phyloP scores from a whole-genome alignment of 371 early-diverging fungal genomes.

The Fennellomyces sp. region DNA sequence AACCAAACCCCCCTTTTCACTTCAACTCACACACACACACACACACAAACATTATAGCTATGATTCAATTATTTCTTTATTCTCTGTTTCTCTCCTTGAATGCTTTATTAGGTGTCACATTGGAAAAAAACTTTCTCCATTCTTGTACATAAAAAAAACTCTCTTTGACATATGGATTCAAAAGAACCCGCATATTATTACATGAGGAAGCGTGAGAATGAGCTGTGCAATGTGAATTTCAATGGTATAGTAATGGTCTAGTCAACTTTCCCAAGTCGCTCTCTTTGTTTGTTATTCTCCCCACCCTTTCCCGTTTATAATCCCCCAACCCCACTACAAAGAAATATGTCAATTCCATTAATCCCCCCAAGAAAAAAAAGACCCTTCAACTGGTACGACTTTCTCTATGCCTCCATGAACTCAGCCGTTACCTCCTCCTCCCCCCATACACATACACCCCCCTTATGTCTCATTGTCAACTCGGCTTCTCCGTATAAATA shows the following conservation, averaged over 20 bases:
- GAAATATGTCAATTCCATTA: too few relatives aligned
- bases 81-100: background rate
- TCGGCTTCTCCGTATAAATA: too few relatives aligned
- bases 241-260: background rate
- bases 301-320: too few relatives aligned
- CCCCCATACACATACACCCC: too few relatives aligned
- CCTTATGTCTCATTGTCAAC: too few relatives aligned
- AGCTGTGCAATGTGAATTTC: background rate
- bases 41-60: background rate
- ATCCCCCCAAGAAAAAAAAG: too few relatives aligned
- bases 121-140: background rate
- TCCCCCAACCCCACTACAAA: too few relatives aligned
- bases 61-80: background rate
- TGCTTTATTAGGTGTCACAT: conserved; percentile 6
- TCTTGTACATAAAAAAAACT: conserved; percentile 2
- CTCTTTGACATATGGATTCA: conserved; percentile 2
- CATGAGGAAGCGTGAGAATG: conserved; percentile 2
- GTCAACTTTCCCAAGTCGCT: background rate
- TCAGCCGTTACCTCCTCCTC: too few relatives aligned
- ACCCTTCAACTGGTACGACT: too few relatives aligned
- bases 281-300: too few relatives aligned
- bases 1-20: background rate
- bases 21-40: background rate
- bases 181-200: too few relatives aligned
- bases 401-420: too few relatives aligned